Evolutionary conservation across 495 filamentous ascomycete genomes (phyloP), one percentile per base, ranked within the genome.

Genomic region (Xylaria curta): DNA sequence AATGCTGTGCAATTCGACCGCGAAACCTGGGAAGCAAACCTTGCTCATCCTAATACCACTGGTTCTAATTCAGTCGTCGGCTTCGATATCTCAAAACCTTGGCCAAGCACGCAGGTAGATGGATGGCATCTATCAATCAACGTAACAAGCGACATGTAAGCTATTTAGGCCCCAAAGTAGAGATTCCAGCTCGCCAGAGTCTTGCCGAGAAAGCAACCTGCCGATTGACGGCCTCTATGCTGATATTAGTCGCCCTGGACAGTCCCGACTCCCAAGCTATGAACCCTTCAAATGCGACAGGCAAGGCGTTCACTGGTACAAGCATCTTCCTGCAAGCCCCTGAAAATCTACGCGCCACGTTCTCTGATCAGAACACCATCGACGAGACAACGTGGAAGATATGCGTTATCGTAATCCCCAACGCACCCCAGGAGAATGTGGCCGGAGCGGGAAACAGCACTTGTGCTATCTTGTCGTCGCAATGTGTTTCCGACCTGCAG

Each of bases 371-470:
- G 28, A 70, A 56, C 24, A 70, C 73, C 0, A 26, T 76, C 40
- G 72, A 78, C 53, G 72, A 76, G n/a, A 78, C 76, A 0, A 78
- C 76, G 46, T 78, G 76, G 76, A 76, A 78, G 61, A 76, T 76
- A 64, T 78, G 76, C 44, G 62, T 76, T 8, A 64, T 66, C n/a
- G 67, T 78, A 10, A 46, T 78, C 9, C 74, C 76, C 3, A 70
- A 75, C 53, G 73, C 69, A 0, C 72, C 76, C 0, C 73, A 75
- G 33, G 72, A 74, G 8, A 74, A 74, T 56, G 44, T 36, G 8
- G 72, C 73, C 17, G 61, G 70, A 15, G 47, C 53, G 9, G 72
- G 70, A 28, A 47, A 74, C 40, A 68, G 76, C 38, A 73, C 68
- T 7, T 76, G 74, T 46, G 60, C 66, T n/a, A 70, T 64, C 54